Percentiles rank a stretch among this genome's conserved stretches.
Conservation (phyloP, 2,329 filamentous ascomycete species). For the Trichothecium sympodiale region DNA sequence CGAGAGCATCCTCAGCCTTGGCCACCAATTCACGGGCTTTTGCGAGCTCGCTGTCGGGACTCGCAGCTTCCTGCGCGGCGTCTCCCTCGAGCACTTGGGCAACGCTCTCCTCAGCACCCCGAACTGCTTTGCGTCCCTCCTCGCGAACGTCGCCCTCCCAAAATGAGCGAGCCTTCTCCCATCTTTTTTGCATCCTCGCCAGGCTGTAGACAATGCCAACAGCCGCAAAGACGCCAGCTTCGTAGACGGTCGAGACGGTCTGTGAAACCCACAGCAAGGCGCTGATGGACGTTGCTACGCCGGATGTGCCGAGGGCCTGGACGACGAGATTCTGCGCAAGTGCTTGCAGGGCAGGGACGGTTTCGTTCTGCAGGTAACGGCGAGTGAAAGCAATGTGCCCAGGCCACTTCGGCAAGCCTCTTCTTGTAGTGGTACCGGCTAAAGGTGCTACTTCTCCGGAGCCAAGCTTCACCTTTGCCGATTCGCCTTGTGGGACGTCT, state of each 20-base stretch:
- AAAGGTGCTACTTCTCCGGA: slow-evolving; percentile 14
- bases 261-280: slow-evolving; percentile 46
- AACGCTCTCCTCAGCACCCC: slow-evolving; percentile 43
- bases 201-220: slow-evolving; percentile 50
- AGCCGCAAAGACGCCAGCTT: slow-evolving; percentile 50
- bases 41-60: slow-evolving; percentile 16
- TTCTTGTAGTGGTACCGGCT: slow-evolving; percentile 2
- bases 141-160: slow-evolving; percentile 60
- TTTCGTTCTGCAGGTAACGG: slow-evolving; percentile 52
- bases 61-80: slow-evolving; percentile 10
- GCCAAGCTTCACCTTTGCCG: slow-evolving; percentile 6
- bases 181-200: slow-evolving; percentile 47
- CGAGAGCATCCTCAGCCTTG: slow-evolving; percentile 38
- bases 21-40: slow-evolving; percentile 32
- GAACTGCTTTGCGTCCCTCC: slow-evolving; percentile 52
- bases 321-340: slow-evolving; percentile 65
- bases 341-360: slow-evolving; percentile 59
- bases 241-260: slow-evolving; percentile 42
- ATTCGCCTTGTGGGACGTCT: not conserved
- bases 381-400: slow-evolving; percentile 62
- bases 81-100: slow-evolving; percentile 29
- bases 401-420: slow-evolving; percentile 48
- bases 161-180: slow-evolving; percentile 47
- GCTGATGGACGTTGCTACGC: slow-evolving; percentile 44
- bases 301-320: slow-evolving; percentile 63